phyloP scores from a whole-genome alignment of 2,329 filamentous ascomycete species.

The Cladosporium sp. region DNA sequence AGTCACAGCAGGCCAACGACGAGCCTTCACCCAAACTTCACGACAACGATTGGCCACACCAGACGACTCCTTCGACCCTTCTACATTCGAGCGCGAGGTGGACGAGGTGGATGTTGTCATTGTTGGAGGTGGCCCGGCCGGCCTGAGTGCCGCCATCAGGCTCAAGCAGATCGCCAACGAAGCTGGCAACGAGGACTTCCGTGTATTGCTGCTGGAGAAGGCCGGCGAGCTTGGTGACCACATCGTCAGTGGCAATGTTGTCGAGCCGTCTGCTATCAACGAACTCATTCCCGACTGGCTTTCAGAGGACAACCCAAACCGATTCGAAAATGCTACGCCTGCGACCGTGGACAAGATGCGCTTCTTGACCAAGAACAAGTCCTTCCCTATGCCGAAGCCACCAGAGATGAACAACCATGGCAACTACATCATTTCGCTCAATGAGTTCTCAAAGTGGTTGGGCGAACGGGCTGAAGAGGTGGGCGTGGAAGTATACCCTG shows the following conservation, averaged over 20 bases:
- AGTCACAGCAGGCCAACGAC: slow-evolving; percentile 33
- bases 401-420: slow-evolving; percentile 98
- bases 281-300: slow-evolving; percentile 95
- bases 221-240: slow-evolving; percentile 92
- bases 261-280: slow-evolving; percentile 81
- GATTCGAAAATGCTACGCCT: slow-evolving; percentile 83
- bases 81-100: slow-evolving; percentile 73
- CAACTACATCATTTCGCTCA: slow-evolving; percentile 95
- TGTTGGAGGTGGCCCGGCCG: slow-evolving; percentile 90
- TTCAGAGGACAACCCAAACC: slow-evolving; percentile 77
- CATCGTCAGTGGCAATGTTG: slow-evolving; percentile 91
- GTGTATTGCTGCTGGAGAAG: slow-evolving; percentile 90
- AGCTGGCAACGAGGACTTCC: slow-evolving; percentile 91
- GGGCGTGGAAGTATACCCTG: slow-evolving; percentile 92
- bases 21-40: slow-evolving; percentile 28
- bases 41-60: slow-evolving; percentile 31
- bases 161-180: slow-evolving; percentile 94
- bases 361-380: slow-evolving; percentile 76
- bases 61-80: slow-evolving; percentile 42
- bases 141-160: slow-evolving; percentile 86
- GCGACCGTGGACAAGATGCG: slow-evolving; percentile 84
- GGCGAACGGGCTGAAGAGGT: slow-evolving; percentile 94
- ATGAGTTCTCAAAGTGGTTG: slow-evolving; percentile 93
- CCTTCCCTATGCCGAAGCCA: slow-evolving; percentile 79
- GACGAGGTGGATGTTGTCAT: slow-evolving; percentile 97